phyloP scores from a whole-genome alignment of 192 early-diverging fungal genomes.

The Coemansia asiatica region DNA sequence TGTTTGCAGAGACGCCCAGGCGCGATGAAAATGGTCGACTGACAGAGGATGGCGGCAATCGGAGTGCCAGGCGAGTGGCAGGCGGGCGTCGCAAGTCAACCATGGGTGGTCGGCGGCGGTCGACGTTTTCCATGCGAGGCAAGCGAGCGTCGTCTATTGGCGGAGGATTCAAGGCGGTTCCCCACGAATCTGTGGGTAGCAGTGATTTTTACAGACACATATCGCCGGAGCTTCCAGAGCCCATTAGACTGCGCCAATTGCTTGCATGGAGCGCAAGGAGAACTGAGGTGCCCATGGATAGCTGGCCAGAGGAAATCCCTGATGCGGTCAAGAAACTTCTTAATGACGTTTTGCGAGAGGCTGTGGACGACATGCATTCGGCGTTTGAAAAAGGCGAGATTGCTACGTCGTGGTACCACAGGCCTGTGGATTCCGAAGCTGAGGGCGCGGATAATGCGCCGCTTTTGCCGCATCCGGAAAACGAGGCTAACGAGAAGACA shows the following conservation, averaged over 20 bases:
- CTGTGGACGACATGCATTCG: conserved; percentile 44
- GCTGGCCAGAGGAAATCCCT: conserved; percentile 30
- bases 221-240: conserved; percentile 65
- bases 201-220: conserved; percentile 68
- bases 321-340: conserved; percentile 18
- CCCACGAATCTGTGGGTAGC: conserved; percentile 60
- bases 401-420: conserved; percentile 54
- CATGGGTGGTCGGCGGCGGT: conserved; percentile 46
- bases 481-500: conserved; percentile 32
- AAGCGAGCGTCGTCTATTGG: conserved; percentile 62
- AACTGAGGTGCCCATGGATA: background rate
- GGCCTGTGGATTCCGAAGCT: conserved; percentile 17
- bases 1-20: background rate
- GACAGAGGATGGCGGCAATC: background rate
- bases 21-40: conserved; percentile 5
- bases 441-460: conserved; percentile 1
- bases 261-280: conserved; percentile 66
- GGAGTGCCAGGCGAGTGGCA: background rate
- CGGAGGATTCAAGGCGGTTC: conserved; percentile 58
- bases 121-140: conserved; percentile 59
- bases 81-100: conserved; percentile 32
- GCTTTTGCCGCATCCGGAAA: conserved; percentile 41
- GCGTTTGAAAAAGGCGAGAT: conserved; percentile 47
- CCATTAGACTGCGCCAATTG: conserved; percentile 66
- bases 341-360: conserved; percentile 34